Evolutionary conservation across 805 yeast species (phyloP).

Genomic region (Candida ascalaphidarum): DNA sequence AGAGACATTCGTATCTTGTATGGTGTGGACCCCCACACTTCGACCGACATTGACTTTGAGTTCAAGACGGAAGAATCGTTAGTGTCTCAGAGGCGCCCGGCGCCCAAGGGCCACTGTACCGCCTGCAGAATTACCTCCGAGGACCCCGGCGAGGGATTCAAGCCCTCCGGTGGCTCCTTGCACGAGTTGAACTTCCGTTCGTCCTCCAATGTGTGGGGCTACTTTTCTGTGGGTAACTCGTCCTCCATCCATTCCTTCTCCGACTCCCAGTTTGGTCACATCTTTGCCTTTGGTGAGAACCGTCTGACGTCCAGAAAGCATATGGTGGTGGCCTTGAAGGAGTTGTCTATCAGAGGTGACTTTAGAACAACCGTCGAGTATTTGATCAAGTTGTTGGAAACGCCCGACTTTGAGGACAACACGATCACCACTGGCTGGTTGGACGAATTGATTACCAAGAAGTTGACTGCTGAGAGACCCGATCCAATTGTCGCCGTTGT

Average conservation of each 20-base stretch:
- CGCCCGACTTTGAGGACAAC: constrained; percentile 93
- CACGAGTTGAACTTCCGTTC: constrained; percentile 97
- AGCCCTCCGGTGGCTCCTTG: constrained; percentile 95
- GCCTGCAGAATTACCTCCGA: constrained; percentile 99
- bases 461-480: constrained; percentile 95
- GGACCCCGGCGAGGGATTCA: constrained; percentile 99
- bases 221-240: constrained; percentile 92
- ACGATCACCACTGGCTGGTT: constrained; percentile 99
- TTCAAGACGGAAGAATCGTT: constrained; percentile 67
- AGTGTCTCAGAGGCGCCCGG: constrained; percentile 81
- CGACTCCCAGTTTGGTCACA: constrained; percentile 98
- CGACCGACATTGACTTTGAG: constrained; percentile 85
- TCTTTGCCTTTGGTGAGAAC: constrained; percentile 97
- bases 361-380: constrained; percentile 98
- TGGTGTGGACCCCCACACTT: constrained; percentile 93
- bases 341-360: constrained; percentile 95
- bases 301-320: constrained; percentile 97
- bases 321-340: constrained; percentile 97
- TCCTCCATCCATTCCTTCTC: constrained; percentile 97
- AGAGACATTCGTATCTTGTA: constrained; percentile 86
- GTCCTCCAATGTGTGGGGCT: constrained; percentile 98
- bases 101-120: constrained; percentile 97
- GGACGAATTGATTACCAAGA: constrained; percentile 89
- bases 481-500: constrained; percentile 84
- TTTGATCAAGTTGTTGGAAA: constrained; percentile 87